A percentile compares a stretch with the other conserved stretches of the same genome.
Conservation (phyloP, 1,139 yeast genomes). For the Kodamaea ohmeri region DNA sequence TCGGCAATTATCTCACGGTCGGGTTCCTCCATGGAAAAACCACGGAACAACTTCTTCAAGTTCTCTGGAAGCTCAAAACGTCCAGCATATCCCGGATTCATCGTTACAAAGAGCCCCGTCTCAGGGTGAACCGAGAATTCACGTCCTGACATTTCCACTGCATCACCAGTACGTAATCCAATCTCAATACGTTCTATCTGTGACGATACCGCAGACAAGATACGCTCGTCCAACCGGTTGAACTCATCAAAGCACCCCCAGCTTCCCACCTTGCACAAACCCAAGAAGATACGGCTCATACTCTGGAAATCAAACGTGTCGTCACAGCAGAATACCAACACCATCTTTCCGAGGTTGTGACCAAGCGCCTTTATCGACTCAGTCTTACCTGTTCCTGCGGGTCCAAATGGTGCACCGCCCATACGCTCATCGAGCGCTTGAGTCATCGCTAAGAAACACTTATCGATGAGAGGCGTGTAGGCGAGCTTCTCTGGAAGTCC, state of each 20-base stretch:
- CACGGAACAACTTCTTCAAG: constrained; percentile 72
- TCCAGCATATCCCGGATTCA: constrained; percentile 90
- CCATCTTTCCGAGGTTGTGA: constrained; percentile 74
- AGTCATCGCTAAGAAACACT: constrained; percentile 66
- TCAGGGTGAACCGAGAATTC: constrained; percentile 42
- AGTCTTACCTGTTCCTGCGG: constrained; percentile 98
- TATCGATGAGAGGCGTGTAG: constrained; percentile 68
- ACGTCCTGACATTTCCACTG: constrained; percentile 51
- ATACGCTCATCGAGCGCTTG: constrained; percentile 69
- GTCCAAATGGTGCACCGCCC: constrained; percentile 96
- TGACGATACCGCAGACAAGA: constrained; percentile 82
- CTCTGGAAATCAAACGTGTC: constrained; percentile 83
- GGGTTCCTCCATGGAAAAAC: constrained; percentile 72
- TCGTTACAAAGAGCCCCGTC: constrained; percentile 81
- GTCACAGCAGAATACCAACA: constrained; percentile 86
- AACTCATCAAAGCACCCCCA: constrained; percentile 99
- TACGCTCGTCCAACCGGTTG: constrained; percentile 70
- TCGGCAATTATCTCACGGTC: constrained; percentile 70
- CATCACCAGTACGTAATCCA: constrained; percentile 33
- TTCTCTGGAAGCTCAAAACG: constrained; percentile 84
- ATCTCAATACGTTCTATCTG: constrained; percentile 72
- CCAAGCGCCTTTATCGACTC: constrained; percentile 89
- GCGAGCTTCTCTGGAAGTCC: constrained; percentile 78
- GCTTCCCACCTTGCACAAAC: constrained; percentile 83
- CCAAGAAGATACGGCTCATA: constrained; percentile 73